Evolutionary conservation across 768 basidiomycete genomes (phyloP).

Genomic region (Lanmaoa pseudosensibilis): DNA sequence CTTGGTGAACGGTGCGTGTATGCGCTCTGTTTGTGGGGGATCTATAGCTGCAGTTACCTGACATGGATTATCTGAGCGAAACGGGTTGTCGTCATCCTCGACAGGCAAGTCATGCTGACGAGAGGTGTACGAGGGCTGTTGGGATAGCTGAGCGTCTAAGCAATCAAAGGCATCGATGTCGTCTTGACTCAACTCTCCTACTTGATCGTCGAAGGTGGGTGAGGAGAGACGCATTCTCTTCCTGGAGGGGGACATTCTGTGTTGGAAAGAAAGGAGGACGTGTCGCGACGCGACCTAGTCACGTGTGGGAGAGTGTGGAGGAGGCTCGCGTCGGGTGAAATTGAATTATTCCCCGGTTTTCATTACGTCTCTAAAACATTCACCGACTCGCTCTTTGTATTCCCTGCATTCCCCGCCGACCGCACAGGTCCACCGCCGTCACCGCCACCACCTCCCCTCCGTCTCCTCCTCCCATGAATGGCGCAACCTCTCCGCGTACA

Average conservation of each 20-base stretch:
- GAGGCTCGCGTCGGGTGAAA: background rate
- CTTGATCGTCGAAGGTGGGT: conserved; percentile 59
- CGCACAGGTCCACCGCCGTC: conserved; percentile 16
- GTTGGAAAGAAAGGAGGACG: background rate
- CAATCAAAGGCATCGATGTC: conserved; percentile 56
- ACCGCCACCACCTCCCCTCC: background rate
- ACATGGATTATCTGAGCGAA: conserved; percentile 2
- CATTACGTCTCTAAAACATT: conserved; percentile 19
- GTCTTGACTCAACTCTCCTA: conserved; percentile 52
- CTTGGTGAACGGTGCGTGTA: conserved; percentile 21
- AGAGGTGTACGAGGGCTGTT: conserved; percentile 13
- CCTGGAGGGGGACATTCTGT: conserved; percentile 20
- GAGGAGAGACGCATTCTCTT: conserved; percentile 68
- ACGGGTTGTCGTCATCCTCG: conserved; percentile 26
- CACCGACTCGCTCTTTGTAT: conserved; percentile 26
- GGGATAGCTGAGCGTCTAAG: conserved; percentile 48
- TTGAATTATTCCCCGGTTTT: background rate
- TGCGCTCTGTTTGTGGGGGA: background rate
- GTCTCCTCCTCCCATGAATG: conserved; percentile 44
- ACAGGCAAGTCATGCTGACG: background rate
- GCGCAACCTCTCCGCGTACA: conserved; percentile 33
- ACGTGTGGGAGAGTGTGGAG: conserved; percentile 16
- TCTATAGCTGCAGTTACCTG: background rate
- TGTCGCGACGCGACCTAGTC: conserved; percentile 11
- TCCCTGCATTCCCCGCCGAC: conserved; percentile 32